Percentiles rank a stretch among this genome's conserved stretches.
phyloP scores from a whole-genome alignment of 306 rosid species.

The Carpinus fangiana region DNA sequence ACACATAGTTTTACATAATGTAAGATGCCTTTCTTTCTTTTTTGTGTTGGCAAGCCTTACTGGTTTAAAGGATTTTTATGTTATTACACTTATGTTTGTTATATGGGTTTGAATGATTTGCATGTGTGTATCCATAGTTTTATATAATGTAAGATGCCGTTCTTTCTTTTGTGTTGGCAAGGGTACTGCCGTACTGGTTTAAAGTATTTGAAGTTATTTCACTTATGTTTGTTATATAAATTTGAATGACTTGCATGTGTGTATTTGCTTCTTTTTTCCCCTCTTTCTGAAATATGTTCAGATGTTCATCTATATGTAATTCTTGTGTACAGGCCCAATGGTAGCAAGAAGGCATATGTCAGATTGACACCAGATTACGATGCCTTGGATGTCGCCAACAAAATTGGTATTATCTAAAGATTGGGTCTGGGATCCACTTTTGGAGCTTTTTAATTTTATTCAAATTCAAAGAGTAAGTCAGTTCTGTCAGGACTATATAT shows the following conservation, averaged over 20 bases:
- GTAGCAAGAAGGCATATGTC: conserved; percentile 91
- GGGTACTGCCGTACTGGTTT: neutral
- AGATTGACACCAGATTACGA: conserved; percentile 83
- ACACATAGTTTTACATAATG: neutral
- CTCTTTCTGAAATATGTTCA: neutral
- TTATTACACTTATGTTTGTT: neutral
- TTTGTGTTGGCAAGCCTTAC: neutral
- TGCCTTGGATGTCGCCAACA: conserved; percentile 90
- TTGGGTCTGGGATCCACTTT: conserved; percentile 14
- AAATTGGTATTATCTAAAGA: conserved; percentile 81
- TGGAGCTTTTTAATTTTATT: conserved; percentile 3
- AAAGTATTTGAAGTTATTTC: neutral
- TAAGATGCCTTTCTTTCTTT: too few species aligned
- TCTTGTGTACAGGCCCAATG: conserved; percentile 73
- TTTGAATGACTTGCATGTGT: neutral
- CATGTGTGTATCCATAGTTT: neutral
- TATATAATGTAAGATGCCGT: neutral
- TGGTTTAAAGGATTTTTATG: neutral
- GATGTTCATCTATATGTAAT: neutral
- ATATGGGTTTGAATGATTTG: neutral
- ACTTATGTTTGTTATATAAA: neutral
- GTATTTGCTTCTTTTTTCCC: neutral
- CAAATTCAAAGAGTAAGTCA: conserved; percentile 11
- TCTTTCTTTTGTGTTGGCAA: too few species aligned
- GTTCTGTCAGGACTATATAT: conserved; percentile 16